A percentile compares a stretch with the other conserved stretches of the same genome.
phyloP scores from a whole-genome alignment of 306 rosid species.

The Argentina anserina region DNA sequence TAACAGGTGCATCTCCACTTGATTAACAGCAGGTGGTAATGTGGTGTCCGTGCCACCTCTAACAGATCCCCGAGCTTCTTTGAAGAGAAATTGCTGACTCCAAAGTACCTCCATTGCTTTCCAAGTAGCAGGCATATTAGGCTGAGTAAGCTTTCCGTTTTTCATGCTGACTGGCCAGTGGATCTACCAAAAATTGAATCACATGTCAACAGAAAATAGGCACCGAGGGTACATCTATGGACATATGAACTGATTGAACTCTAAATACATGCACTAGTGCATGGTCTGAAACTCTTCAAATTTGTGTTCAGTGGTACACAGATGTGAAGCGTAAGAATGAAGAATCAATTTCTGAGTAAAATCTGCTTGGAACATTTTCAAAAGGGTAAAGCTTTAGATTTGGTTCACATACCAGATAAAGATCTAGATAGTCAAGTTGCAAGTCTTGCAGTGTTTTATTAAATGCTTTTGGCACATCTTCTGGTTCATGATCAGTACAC shows the following conservation, averaged over 20 bases:
- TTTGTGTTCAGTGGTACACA: neutral
- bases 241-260: neutral
- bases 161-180: constrained; percentile 71
- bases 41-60: constrained; percentile 54
- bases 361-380: neutral
- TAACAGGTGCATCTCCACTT: constrained; percentile 80
- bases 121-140: constrained; percentile 65
- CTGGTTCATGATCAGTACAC: constrained; percentile 65
- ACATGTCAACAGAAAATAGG: neutral
- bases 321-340: too few species aligned
- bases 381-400: neutral
- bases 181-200: constrained; percentile 32
- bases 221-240: neutral
- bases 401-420: constrained; percentile 46
- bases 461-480: constrained; percentile 64
- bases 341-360: neutral
- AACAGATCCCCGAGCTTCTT: constrained; percentile 66
- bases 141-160: constrained; percentile 38
- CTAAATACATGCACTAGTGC: neutral
- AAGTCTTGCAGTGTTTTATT: constrained; percentile 54
- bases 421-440: constrained; percentile 74
- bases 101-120: constrained; percentile 68
- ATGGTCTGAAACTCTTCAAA: neutral
- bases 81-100: constrained; percentile 77
- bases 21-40: constrained; percentile 81